Base-by-base conservation (phyloP, 441 rosid genomes). In the Cnidoscolus chayamansa region DNA sequence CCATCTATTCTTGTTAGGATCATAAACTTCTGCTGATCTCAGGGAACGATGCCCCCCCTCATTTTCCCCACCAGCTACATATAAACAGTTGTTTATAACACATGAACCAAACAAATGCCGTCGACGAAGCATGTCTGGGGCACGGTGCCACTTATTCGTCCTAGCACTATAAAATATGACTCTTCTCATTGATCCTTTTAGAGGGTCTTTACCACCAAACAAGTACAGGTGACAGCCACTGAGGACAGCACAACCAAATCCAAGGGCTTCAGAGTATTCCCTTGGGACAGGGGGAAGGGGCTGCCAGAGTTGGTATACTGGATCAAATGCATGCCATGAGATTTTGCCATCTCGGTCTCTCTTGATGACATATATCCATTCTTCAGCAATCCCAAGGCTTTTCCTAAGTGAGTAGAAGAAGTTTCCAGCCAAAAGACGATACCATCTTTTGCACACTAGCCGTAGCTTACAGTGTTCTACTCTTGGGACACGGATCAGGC, bases 41-140 rank as follows among this genome's bases (percentile, higher is more conserved):
- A 93, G 84, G 15, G 96, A 87, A 75, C 98, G 85, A 17, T 93
- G 97, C n/a, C 83, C 85, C 55, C 96, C 98, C 67, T 91, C 97
- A 47, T 95, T 90, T 72, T 93, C 98, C 32, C 98, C 97, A n/a
- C 98, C 98, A 0, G 98, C 98, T 17, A 93, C 98, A 77, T 87
- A 93, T 17, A 93, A 86, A 72, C 96, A 90, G 70, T 93, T 93
- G 82, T 93, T 91, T 51, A 93, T 90, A 47, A 93, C 97, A 76
- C 96, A 93, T 63, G 90, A 93, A 31, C 98, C 98, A 67, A 91
- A 91, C 74, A 93, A 86, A 77, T 93, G 97, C 1, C 98, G 86
- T 74, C 90, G 88, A 70, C 94, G 85, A 48, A 91, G 98, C 98
- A 93, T 93, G 70, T 87, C 94, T 0, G 97, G 97, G 8, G 96